phyloP scores from a whole-genome alignment of 495 filamentous ascomycete species.

The Massariosphaeria phaeospora region DNA sequence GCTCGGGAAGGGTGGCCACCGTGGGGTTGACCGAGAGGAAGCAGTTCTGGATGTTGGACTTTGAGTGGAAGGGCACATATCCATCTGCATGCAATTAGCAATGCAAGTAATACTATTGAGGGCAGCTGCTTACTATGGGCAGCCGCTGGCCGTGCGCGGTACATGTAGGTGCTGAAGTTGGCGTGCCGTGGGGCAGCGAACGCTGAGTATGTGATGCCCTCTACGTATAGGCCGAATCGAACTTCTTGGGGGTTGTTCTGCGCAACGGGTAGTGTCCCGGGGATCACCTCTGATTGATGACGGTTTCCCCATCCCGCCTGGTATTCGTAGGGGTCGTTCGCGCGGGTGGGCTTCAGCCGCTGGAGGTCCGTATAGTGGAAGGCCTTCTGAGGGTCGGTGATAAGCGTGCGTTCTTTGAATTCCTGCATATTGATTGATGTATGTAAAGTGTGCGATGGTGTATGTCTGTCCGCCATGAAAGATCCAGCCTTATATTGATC shows the following conservation, averaged over 20 bases:
- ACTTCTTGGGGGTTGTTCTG: constrained; percentile 45
- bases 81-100: constrained; percentile 36
- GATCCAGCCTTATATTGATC: constrained; percentile 27
- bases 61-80: constrained; percentile 39
- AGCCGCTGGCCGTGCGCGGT: constrained; percentile 42
- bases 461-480: constrained; percentile 11
- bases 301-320: constrained; percentile 44
- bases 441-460: constrained; percentile 1
- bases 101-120: not conserved
- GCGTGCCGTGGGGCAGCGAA: constrained; percentile 43
- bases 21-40: constrained; percentile 44
- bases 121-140: constrained; percentile 41
- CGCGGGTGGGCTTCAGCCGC: constrained; percentile 43
- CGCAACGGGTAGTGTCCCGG: constrained; percentile 42
- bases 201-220: constrained; percentile 34
- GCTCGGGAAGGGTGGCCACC: constrained; percentile 39
- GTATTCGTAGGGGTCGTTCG: constrained; percentile 46
- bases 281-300: constrained; percentile 44
- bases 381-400: constrained; percentile 43
- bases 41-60: constrained; percentile 43
- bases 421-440: constrained; percentile 15
- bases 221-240: constrained; percentile 40
- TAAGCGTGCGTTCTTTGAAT: constrained; percentile 33
- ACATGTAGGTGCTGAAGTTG: constrained; percentile 46
- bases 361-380: constrained; percentile 47